These are phyloP conservation scores for Gymnopus androsaceus DNA, from an alignment of 1,284 basidiomycete genomes.

Conservation along the genomic window DNA sequence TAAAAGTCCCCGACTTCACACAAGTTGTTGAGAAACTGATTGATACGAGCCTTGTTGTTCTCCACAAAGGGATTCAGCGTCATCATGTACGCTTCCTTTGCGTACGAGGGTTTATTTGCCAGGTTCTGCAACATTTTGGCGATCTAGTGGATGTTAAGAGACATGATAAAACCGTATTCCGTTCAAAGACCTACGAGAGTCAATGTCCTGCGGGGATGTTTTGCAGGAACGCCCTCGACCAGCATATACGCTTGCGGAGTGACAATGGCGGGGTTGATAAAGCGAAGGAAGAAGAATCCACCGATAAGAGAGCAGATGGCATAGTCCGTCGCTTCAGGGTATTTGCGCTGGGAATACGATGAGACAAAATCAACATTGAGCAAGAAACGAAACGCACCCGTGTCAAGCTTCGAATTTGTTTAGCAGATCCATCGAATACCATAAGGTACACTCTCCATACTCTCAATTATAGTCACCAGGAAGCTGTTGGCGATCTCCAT, in stretches of 20 bases:
- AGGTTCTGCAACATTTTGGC: conserved; percentile 99
- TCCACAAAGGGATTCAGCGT: conserved; percentile 98
- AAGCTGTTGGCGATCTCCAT: conserved; percentile 99
- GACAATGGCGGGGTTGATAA: conserved; percentile 99
- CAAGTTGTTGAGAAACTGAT: conserved; percentile 93
- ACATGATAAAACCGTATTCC: neutral
- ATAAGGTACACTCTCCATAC: conserved; percentile 96
- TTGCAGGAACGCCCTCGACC: conserved; percentile 95
- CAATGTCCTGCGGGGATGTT: conserved; percentile 93
- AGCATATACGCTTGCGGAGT: conserved; percentile 99
- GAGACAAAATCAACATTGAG: conserved; percentile 14
- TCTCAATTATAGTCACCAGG: conserved; percentile 96
- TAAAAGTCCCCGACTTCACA: conserved; percentile 99
- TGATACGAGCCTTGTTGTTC: conserved; percentile 96
- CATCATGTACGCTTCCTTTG: conserved; percentile 99
- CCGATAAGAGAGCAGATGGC: conserved; percentile 98
- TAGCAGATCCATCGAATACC: conserved; percentile 99
- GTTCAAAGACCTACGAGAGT: conserved; percentile 68
- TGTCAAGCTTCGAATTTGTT: conserved; percentile 96
- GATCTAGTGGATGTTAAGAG: conserved; percentile 57
- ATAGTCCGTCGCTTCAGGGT: conserved; percentile 96
- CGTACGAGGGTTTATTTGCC: conserved; percentile 97
- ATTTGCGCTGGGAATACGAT: conserved; percentile 77
- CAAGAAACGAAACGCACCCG: conserved; percentile 57
- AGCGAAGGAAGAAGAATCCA: conserved; percentile 99